phyloP scores from a whole-genome alignment of 208 protist genomes.

The Leishmania martiniquensis region DNA sequence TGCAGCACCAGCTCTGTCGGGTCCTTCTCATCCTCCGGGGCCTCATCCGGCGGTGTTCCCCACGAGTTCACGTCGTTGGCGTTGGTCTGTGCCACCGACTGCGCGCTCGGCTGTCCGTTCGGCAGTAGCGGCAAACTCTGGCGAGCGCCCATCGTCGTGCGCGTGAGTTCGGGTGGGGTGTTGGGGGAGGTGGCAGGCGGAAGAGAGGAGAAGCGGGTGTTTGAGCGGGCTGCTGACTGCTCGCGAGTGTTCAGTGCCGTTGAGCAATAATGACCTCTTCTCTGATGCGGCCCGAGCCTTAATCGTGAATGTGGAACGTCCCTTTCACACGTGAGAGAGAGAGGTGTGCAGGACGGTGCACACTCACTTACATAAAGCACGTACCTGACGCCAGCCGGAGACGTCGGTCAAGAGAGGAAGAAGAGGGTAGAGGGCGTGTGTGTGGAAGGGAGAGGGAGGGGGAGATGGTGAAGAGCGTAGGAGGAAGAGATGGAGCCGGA shows the following conservation, averaged over 20 bases:
- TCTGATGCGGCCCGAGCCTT: not conserved
- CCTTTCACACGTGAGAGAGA: not conserved
- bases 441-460: not conserved
- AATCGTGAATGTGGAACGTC: not conserved
- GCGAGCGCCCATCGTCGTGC: slow-evolving; percentile 21
- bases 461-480: not conserved
- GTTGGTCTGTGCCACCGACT: slow-evolving; percentile 21
- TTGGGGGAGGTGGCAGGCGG: not conserved
- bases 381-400: not conserved
- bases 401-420: not conserved
- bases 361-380: not conserved
- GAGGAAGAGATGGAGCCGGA: not conserved
- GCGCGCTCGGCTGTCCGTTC: slow-evolving; percentile 36
- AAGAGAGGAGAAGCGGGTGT: not conserved
- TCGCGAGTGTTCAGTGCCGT: not conserved
- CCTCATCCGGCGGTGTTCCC: slow-evolving; percentile 78
- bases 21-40: slow-evolving; percentile 68
- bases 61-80: slow-evolving; percentile 47
- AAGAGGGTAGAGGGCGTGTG: not conserved
- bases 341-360: not conserved
- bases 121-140: slow-evolving; percentile 26
- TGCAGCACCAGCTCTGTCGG: slow-evolving; percentile 90
- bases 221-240: not conserved
- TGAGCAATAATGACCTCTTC: not conserved
- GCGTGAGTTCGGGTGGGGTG: not conserved